Evolutionary conservation across 805 yeast genomes (phyloP).

Genomic region (Wickerhamiella azyma): DNA sequence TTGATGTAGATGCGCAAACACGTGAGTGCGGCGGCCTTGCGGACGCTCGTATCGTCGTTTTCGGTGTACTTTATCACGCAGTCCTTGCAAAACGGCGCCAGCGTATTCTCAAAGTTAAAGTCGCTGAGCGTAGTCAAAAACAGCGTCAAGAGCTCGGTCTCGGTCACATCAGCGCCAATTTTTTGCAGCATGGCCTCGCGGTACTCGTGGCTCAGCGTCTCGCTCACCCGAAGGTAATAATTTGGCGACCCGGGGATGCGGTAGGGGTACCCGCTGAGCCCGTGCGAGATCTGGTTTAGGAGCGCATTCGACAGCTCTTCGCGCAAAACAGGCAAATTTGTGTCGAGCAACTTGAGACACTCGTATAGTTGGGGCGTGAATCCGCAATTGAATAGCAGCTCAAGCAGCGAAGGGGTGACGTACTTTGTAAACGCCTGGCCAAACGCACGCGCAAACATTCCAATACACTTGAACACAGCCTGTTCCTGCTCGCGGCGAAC

Average conservation of each 20-base stretch:
- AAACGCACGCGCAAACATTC: slow-evolving; percentile 73
- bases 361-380: slow-evolving; percentile 72
- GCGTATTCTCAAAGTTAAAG: slow-evolving; percentile 61
- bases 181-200: slow-evolving; percentile 59
- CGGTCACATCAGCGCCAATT: slow-evolving; percentile 49
- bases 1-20: slow-evolving; percentile 61
- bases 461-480: slow-evolving; percentile 77
- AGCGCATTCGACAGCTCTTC: slow-evolving; percentile 57
- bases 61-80: slow-evolving; percentile 77
- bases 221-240: slow-evolving; percentile 27
- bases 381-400: slow-evolving; percentile 67
- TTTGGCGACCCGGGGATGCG: slow-evolving; percentile 79
- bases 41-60: slow-evolving; percentile 62
- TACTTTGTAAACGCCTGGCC: slow-evolving; percentile 90
- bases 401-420: slow-evolving; percentile 66
- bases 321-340: slow-evolving; percentile 67
- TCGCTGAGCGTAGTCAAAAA: slow-evolving; percentile 64
- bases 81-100: slow-evolving; percentile 76
- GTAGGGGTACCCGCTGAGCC: slow-evolving; percentile 68
- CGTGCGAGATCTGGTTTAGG: slow-evolving; percentile 55
- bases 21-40: slow-evolving; percentile 74
- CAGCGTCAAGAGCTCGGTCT: slow-evolving; percentile 47
- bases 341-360: slow-evolving; percentile 52
- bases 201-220: slow-evolving; percentile 49
- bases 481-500: slow-evolving; percentile 62